Conservation (phyloP, 106 monocot genomes). For the Dendrobium nobile region DNA sequence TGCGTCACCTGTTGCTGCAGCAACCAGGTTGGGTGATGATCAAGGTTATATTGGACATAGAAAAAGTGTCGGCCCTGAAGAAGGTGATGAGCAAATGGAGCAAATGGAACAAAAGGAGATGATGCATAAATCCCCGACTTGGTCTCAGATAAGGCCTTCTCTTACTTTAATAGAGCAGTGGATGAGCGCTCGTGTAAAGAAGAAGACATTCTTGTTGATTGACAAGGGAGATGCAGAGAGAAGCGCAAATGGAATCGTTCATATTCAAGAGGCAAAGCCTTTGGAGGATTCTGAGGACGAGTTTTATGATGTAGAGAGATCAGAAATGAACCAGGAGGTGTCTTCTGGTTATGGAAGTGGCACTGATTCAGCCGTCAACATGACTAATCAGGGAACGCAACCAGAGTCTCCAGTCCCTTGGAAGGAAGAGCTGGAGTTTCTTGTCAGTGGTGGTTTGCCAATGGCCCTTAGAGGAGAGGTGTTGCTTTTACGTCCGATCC, state of each 20-base stretch:
- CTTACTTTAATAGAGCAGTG: slow-evolving; percentile 61
- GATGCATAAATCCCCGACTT: slow-evolving; percentile 48
- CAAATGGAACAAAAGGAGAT: slow-evolving; percentile 29
- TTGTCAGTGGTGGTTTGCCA: slow-evolving; percentile 82
- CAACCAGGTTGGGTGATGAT: slow-evolving; percentile 2
- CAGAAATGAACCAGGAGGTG: slow-evolving; percentile 58
- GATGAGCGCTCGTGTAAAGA: slow-evolving; percentile 78
- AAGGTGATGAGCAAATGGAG: slow-evolving; percentile 8
- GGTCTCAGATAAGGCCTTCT: slow-evolving; percentile 76
- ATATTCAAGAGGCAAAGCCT: slow-evolving; percentile 38
- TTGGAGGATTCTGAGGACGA: slow-evolving; percentile 86
- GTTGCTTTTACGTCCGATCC: neutral
- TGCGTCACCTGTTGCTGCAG: neutral
- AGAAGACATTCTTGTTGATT: slow-evolving; percentile 20
- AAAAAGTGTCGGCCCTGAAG: slow-evolving; percentile 4
- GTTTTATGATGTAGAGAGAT: slow-evolving; percentile 88
- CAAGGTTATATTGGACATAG: neutral
- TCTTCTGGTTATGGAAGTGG: slow-evolving; percentile 39
- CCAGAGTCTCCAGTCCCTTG: slow-evolving; percentile 36
- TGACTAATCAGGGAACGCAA: slow-evolving; percentile 7
- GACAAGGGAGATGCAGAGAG: slow-evolving; percentile 13
- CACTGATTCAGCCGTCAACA: slow-evolving; percentile 19
- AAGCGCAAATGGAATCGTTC: slow-evolving; percentile 12
- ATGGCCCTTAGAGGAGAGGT: slow-evolving; percentile 99
- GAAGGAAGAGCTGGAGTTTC: slow-evolving; percentile 81